Conservation (phyloP, 257 asterid species). For the Apocynum venetum region DNA sequence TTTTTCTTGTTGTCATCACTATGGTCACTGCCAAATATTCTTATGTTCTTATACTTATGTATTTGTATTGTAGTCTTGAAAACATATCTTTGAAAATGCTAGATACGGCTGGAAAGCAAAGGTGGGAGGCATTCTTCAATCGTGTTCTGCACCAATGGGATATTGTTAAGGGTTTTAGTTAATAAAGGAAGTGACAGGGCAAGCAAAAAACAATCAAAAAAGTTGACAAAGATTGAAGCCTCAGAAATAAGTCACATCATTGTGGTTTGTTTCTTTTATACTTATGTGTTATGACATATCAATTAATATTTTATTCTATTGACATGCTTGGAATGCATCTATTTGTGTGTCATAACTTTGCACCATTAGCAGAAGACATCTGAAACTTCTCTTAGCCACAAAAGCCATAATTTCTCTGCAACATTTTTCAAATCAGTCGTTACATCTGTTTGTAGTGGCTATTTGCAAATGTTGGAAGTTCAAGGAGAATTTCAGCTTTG, state of each 20-base stretch:
- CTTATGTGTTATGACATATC: conserved; percentile 6
- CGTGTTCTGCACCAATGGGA: conserved; percentile 90
- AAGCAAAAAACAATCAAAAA: conserved; percentile 32
- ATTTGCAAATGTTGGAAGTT: background rate
- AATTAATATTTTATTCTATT: background rate
- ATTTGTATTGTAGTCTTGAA: background rate
- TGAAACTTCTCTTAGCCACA: background rate
- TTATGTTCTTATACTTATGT: background rate
- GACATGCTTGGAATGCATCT: background rate
- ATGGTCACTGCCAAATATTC: background rate
- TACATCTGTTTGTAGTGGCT: background rate
- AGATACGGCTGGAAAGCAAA: conserved; percentile 87
- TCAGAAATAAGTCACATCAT: conserved; percentile 77
- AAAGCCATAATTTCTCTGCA: background rate
- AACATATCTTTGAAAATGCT: conserved; percentile 21
- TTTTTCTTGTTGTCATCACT: background rate
- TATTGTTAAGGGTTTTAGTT: conserved; percentile 68
- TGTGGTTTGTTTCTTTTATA: conserved; percentile 57
- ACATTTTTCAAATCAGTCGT: background rate
- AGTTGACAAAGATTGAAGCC: conserved; percentile 26
- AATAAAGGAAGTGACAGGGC: conserved; percentile 34
- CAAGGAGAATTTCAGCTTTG: background rate
- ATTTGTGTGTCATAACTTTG: background rate
- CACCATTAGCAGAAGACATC: background rate
- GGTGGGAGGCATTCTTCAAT: conserved; percentile 89